Evolutionary conservation across 176 grass and related monocot species (phyloP), one percentile per base, ranked within the genome.

Genomic region (Aegilops umbellulata): DNA sequence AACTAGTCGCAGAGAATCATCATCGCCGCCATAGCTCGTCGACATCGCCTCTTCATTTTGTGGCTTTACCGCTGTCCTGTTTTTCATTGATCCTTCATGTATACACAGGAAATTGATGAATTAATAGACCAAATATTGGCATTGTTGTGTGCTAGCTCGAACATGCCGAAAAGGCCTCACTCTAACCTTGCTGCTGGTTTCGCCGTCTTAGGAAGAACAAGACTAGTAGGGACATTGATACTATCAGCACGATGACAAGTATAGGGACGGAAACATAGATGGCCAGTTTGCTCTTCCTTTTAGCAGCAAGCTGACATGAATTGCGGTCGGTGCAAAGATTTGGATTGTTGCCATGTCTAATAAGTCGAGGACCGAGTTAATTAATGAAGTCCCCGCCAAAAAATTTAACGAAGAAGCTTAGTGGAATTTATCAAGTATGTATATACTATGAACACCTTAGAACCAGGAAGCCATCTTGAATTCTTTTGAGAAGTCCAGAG

Each of bases 291-390:
- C 66, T 38, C 66, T 69, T 69, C 3, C 1, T 69, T 69, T 69
- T 69, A 69, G 66, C 9, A 38, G 8, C 9, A 69, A n/a, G 0
- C 10, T 38, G 0, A 69, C 66, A 69, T 69, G 66, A 69, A 38
- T 20, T 69, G 4, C 32, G 1, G 32, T 34, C 10, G 8, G 66
- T 38, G 66, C 66, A 69, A 69, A 38, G 66, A 17, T 38, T 38
- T 69, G 32, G 32, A 69, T 69, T 69, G 66, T 69, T 69, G 31
- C 19, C 66, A 69, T 69, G 66, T 69, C 66, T 69, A 69, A 38
- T 6, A 67, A 66, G 10, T 66, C 4, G 1, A 66, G 20, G 3
- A 60, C 58, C 0, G 24, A 10, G 22, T 60, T n/a, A 60, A 60
- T 60, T 23, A 60, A 42, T 0, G 7, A 31, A 34, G 44, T 53